Evolutionary conservation across 345 rosid genomes (phyloP), one percentile per base, ranked within the genome.

Genomic region (Lumnitzera racemosa): DNA sequence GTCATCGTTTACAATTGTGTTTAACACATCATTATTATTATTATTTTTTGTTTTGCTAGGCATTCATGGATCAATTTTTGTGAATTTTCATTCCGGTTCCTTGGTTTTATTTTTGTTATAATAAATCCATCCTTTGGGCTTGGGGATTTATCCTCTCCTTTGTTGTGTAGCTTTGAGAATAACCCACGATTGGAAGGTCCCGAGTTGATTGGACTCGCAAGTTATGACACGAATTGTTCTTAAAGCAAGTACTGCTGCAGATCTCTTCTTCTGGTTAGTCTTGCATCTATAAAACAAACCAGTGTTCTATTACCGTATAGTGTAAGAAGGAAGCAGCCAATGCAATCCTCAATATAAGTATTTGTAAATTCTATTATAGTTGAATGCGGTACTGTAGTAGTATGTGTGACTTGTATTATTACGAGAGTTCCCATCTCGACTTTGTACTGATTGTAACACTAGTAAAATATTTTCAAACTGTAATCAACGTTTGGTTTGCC

Each of bases 171-270:
- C 80, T 89, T 92, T 69, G 99, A 86, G 81, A 86, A 83, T 61
- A 89, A 92, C 76, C 90, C 85, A 29, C 83, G 90, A 31, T 71
- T 92, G 56, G 99, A 89, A 77, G 99, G 99, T 56, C 99, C 99
- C 0, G 90, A 92, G 72, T 62, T 92, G 72, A 70, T 85, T 62
- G 99, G 99, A 48, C 86, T 92, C 12, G 98, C 91, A 23, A 89
- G 82, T 62, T 92, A 92, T 3, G 95, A 84, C 69, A 92, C 96
- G 25, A 87, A 85, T 73, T 92, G 98, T 78, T 77, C 79, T 25
- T 92, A 72, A 83, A 70, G 59, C 49, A 54, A 16, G 3, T 1
- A 9, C n/a, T 49, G 56, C 47, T 25, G 61, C 65, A 49, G 63
- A 56, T 53, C 43, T 23, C 53, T 14, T 57, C 12, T 54, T 43